A percentile compares a stretch with the other conserved stretches of the same genome.
Conservation (phyloP, 2,329 filamentous ascomycete species). For the Aspergillus aculeatus region DNA sequence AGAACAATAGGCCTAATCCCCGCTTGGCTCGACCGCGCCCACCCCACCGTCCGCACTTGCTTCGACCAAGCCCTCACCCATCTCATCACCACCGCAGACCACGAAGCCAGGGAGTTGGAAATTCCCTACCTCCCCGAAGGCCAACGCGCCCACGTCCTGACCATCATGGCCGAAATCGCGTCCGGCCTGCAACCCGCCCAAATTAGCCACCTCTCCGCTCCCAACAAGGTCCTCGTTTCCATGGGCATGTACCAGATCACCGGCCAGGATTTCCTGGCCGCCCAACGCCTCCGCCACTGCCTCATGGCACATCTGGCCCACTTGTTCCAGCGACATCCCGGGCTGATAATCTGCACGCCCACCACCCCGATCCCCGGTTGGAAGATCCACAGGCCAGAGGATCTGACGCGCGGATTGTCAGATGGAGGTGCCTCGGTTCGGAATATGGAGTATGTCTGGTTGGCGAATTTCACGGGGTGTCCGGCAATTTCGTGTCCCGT, state of each 20-base stretch:
- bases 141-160: slow-evolving; percentile 73
- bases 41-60: slow-evolving; percentile 59
- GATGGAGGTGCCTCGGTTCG: slow-evolving; percentile 72
- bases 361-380: slow-evolving; percentile 75
- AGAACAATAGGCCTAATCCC: slow-evolving; percentile 67
- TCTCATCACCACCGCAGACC: slow-evolving; percentile 40
- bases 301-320: slow-evolving; percentile 76
- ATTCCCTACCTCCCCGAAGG: slow-evolving; percentile 64
- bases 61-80: slow-evolving; percentile 64
- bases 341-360: slow-evolving; percentile 75
- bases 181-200: slow-evolving; percentile 51
- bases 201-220: slow-evolving; percentile 58
- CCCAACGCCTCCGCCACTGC: slow-evolving; percentile 69
- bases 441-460: slow-evolving; percentile 81
- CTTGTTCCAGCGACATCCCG: slow-evolving; percentile 69
- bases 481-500: slow-evolving; percentile 74
- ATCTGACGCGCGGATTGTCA: slow-evolving; percentile 63
- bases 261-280: slow-evolving; percentile 68
- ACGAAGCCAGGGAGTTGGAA: slow-evolving; percentile 48
- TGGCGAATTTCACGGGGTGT: slow-evolving; percentile 78
- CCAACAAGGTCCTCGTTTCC: slow-evolving; percentile 69
- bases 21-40: slow-evolving; percentile 68
- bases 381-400: slow-evolving; percentile 59
- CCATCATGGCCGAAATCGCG: slow-evolving; percentile 72
- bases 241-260: slow-evolving; percentile 62